Base-by-base conservation (phyloP, 1,139 yeast genomes). In the Hansenula anomala region DNA sequence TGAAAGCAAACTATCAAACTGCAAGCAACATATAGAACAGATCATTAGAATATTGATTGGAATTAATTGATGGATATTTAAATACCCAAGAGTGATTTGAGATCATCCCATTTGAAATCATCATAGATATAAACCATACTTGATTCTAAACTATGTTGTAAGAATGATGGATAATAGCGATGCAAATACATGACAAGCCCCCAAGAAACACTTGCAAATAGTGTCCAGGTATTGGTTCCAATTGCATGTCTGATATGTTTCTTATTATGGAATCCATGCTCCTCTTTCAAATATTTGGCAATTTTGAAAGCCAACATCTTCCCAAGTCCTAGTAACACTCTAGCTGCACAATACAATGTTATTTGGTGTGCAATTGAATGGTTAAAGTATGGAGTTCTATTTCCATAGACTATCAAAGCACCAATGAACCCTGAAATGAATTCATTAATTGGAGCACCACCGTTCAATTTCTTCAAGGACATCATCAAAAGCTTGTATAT, bases 51-150 rank as follows among this genome's bases (percentile, higher is more conserved):
- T 6, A 20, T 23, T 8, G 25, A 23, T 6, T 20, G 23, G 23
- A 9, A 20, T 7, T 20, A 7, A 9, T 9, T 9, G 9, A 20
- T 20, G 9, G 6, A 6, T 23, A 10, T 8, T 19, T 24, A 47
- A 22, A 46, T 20, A 2, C 55, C 55, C 11, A 53, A 33, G 13
- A 53, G 33, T 1, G 51, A 38, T 27, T 34, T 44, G 36, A 57
- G 27, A 12, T 55, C 55, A 16, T 48, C 36, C 71, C 70, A 67
- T 13, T 51, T 46, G 47, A 62, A 53, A 41, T 69, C 73, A 18
- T 81, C 82, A 53, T 84, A 84, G 33, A 84, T 75, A 54, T 78
- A 83, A 37, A 79, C 77, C 87, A 85, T 79, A 39, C 86, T 76
- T 48, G 77, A 79, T 49, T 83, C 71, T 68, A 85, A 66, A 6